phyloP scores from a whole-genome alignment of 129 eudicot genomes.

The Gnaphalium uliginosum region DNA sequence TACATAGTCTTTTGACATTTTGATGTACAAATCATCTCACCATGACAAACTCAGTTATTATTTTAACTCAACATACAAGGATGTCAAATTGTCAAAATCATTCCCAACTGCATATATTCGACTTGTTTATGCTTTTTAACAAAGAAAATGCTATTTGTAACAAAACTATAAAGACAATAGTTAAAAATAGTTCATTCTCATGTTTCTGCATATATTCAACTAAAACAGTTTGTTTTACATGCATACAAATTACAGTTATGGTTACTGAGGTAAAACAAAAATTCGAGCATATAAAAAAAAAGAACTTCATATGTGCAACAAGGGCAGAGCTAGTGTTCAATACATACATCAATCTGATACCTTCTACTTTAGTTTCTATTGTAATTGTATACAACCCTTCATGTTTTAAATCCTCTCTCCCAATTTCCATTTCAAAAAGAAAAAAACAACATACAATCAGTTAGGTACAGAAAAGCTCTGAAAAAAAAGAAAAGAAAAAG shows the following conservation, averaged over 20 bases:
- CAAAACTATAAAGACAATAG: too few relatives aligned
- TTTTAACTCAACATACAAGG: too few relatives aligned
- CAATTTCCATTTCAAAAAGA: not conserved
- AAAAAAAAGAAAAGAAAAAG: not conserved
- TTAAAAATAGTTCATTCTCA: too few relatives aligned
- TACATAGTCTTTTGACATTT: too few relatives aligned
- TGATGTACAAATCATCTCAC: too few relatives aligned
- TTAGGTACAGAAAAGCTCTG: not conserved
- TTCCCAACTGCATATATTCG: too few relatives aligned
- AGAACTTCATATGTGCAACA: conserved; percentile 6
- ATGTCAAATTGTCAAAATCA: too few relatives aligned
- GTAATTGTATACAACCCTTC: not conserved
- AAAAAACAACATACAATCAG: not conserved
- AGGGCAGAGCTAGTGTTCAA: not conserved
- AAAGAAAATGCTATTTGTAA: too few relatives aligned
- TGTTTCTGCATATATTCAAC: not conserved
- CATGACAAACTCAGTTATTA: too few relatives aligned
- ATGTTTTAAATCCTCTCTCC: not conserved
- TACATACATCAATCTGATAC: not conserved
- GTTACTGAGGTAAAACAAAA: not conserved
- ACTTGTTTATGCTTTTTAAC: too few relatives aligned
- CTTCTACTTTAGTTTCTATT: not conserved
- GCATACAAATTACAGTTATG: not conserved
- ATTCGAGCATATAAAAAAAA: not conserved
- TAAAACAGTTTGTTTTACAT: not conserved